Evolutionary conservation across 805 yeast species (phyloP).

Genomic region (Scheffersomyces stipitis): DNA sequence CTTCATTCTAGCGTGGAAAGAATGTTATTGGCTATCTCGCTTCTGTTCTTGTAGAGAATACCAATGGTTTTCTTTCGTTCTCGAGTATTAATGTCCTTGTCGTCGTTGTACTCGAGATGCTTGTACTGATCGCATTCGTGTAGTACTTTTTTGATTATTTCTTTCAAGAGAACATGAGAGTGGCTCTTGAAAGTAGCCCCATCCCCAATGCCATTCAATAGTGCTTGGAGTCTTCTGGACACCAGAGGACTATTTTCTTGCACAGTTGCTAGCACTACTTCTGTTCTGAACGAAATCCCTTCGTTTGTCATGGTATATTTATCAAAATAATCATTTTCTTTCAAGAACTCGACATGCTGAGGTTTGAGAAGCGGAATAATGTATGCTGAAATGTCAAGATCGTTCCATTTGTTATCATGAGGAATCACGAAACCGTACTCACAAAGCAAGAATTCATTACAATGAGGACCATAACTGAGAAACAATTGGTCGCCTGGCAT

Average conservation of each 20-base stretch:
- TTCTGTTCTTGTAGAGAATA: slow-evolving; percentile 24
- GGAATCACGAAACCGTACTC: slow-evolving; percentile 81
- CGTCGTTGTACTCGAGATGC: slow-evolving; percentile 16
- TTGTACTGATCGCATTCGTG: slow-evolving; percentile 20
- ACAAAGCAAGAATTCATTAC: slow-evolving; percentile 74
- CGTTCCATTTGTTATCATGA: slow-evolving; percentile 61
- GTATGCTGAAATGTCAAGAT: slow-evolving; percentile 56
- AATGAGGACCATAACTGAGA: slow-evolving; percentile 85
- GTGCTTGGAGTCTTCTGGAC: slow-evolving; percentile 34
- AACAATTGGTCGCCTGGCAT: slow-evolving; percentile 55
- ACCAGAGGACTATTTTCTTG: slow-evolving; percentile 34
- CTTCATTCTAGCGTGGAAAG: too few species aligned
- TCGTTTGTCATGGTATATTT: slow-evolving; percentile 64
- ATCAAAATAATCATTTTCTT: slow-evolving; percentile 58
- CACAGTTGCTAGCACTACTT: slow-evolving; percentile 67
- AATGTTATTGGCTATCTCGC: slow-evolving; percentile 21
- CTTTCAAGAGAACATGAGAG: slow-evolving; percentile 26
- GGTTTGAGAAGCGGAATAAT: slow-evolving; percentile 36
- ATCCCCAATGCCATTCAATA: slow-evolving; percentile 49
- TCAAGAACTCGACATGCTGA: slow-evolving; percentile 46
- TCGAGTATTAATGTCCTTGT: slow-evolving; percentile 12
- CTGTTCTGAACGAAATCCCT: slow-evolving; percentile 67
- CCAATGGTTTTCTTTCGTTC: slow-evolving; percentile 20
- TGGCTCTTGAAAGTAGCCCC: slow-evolving; percentile 33
- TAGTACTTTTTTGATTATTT: slow-evolving; percentile 31